Evolutionary conservation across 768 basidiomycete species (phyloP).

Genomic region (Lenzites betulinus): DNA sequence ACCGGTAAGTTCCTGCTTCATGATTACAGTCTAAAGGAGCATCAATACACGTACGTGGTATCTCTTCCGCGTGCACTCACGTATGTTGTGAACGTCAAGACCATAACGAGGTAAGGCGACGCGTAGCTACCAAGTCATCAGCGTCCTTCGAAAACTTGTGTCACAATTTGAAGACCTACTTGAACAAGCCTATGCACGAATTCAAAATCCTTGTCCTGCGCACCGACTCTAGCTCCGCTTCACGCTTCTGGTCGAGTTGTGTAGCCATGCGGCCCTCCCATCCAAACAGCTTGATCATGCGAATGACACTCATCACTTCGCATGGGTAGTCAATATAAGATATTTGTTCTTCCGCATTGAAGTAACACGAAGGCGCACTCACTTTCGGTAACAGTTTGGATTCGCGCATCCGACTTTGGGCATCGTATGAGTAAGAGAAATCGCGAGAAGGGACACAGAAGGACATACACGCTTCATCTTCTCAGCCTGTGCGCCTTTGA

Average conservation of each 20-base stretch:
- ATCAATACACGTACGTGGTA: not conserved
- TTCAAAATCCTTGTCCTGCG: constrained; percentile 55
- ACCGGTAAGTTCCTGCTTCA: constrained; percentile 40
- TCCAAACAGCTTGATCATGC: constrained; percentile 51
- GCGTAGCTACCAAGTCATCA: too few species aligned
- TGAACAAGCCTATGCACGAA: constrained; percentile 45
- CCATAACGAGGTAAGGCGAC: constrained; percentile 65
- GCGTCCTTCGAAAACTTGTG: too few species aligned
- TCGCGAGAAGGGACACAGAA: not conserved
- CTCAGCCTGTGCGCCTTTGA: constrained; percentile 37
- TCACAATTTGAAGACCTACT: constrained; percentile 44
- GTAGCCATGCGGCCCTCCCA: constrained; percentile 49
- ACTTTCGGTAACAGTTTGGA: constrained; percentile 49
- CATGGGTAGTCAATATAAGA: constrained; percentile 19
- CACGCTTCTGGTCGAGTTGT: constrained; percentile 55
- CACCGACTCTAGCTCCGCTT: constrained; percentile 58
- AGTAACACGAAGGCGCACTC: not conserved
- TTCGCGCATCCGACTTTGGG: constrained; percentile 46
- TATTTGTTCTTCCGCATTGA: not conserved
- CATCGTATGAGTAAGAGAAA: not conserved
- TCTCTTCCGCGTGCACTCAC: constrained; percentile 33
- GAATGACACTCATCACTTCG: constrained; percentile 41
- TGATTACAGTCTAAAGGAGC: constrained; percentile 34
- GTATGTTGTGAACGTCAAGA: constrained; percentile 62
- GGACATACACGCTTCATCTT: constrained; percentile 42